phyloP scores from a whole-genome alignment of 345 rosid species.

The Salix suchowensis region DNA sequence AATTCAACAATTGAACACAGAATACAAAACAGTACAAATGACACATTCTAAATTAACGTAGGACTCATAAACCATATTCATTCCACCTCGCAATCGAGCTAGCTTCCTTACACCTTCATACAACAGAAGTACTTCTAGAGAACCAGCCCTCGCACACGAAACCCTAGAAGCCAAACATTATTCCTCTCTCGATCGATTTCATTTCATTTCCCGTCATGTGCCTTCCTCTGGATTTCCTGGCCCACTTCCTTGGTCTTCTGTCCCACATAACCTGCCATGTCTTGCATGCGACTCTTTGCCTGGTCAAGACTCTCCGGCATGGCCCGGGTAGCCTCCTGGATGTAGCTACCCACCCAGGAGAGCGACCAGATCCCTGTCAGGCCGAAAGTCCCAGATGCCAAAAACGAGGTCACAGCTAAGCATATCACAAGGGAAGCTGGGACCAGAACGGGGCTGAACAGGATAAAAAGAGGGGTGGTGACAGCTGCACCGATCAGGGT shows the following conservation, averaged over 20 bases:
- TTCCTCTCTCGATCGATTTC: background rate
- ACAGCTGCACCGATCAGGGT: constrained; percentile 38
- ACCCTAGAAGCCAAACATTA: background rate
- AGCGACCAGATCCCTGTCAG: constrained; percentile 45
- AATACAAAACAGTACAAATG: background rate
- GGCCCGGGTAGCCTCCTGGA: constrained; percentile 16
- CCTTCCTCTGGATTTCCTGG: constrained; percentile 36
- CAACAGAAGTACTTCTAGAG: background rate
- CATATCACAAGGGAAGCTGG: constrained; percentile 50
- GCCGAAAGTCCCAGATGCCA: constrained; percentile 47
- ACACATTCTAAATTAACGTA: background rate
- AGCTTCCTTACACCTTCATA: background rate
- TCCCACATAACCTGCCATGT: constrained; percentile 35
- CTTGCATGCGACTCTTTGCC: constrained; percentile 43
- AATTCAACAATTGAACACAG: constrained; percentile 1
- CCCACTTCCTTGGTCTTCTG: constrained; percentile 52
- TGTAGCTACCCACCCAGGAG: constrained; percentile 41
- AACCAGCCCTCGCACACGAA: background rate
- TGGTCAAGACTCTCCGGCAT: constrained; percentile 39
- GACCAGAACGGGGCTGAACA: constrained; percentile 58
- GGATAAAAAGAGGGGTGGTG: constrained; percentile 41
- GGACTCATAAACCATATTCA: background rate
- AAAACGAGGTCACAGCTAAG: constrained; percentile 34
- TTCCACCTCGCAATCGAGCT: background rate
- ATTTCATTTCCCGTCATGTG: constrained; percentile 29